A percentile compares a stretch with the other conserved stretches of the same genome.
phyloP scores from a whole-genome alignment of 345 rosid species.

The Populus tremula region DNA sequence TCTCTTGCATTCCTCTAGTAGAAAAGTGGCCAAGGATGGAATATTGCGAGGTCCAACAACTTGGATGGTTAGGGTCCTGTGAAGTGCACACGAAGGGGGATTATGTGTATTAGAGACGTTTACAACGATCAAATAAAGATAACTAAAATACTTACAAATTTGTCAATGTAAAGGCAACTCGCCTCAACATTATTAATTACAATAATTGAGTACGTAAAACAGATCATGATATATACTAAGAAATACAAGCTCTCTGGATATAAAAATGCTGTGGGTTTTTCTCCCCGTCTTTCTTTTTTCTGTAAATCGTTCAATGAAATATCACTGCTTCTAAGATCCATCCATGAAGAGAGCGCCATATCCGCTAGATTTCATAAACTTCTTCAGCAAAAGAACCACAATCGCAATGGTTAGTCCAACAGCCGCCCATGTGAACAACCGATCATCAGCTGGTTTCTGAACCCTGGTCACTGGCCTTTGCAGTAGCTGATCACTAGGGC shows the following conservation, averaged over 20 bases:
- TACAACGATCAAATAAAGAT: too few relatives aligned
- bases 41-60: not conserved
- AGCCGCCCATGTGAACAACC: slow-evolving; percentile 76
- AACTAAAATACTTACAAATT: too few relatives aligned
- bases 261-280: not conserved
- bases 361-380: slow-evolving; percentile 75
- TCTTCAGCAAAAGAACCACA: slow-evolving; percentile 78
- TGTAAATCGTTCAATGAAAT: not conserved
- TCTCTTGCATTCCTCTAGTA: not conserved
- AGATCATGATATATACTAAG: not conserved
- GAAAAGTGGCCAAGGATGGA: not conserved
- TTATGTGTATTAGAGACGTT: not conserved
- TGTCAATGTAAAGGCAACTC: not conserved
- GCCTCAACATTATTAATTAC: slow-evolving; percentile 21
- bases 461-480: slow-evolving; percentile 37
- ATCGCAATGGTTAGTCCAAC: slow-evolving; percentile 85
- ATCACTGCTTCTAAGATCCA: slow-evolving; percentile 46
- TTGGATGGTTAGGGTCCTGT: not conserved
- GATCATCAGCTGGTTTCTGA: slow-evolving; percentile 74
- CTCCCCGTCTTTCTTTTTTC: not conserved
- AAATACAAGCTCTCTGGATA: not conserved
- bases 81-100: not conserved
- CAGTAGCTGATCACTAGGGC: slow-evolving; percentile 23
- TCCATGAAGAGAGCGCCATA: slow-evolving; percentile 78
- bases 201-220: slow-evolving; percentile 10